phyloP scores from a whole-genome alignment of 345 rosid species.

The Sonneratia caseolaris region DNA sequence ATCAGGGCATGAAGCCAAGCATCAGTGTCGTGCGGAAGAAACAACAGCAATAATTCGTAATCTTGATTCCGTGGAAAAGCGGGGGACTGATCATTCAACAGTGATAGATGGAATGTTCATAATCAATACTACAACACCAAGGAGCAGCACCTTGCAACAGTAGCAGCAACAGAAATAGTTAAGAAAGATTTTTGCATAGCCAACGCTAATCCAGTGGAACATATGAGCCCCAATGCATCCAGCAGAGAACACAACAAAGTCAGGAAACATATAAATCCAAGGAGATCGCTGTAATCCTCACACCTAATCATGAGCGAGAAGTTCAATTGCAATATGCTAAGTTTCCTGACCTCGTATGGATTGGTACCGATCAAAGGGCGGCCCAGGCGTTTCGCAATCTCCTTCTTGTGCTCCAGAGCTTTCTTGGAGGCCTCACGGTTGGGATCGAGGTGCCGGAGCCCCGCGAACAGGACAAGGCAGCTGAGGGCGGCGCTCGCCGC shows the following conservation, averaged over 20 bases:
- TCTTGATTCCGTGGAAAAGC: not conserved
- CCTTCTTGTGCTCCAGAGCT: constrained; percentile 85
- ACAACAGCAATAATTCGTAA: not conserved
- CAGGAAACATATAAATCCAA: not conserved
- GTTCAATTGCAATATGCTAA: not conserved
- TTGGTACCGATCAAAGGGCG: constrained; percentile 82
- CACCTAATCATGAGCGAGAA: not conserved
- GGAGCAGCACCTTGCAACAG: not conserved
- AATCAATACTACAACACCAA: not conserved
- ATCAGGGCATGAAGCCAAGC: no score
- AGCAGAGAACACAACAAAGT: not conserved
- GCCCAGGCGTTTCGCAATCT: constrained; percentile 81
- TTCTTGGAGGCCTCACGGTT: constrained; percentile 88
- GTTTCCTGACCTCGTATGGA: constrained; percentile 60
- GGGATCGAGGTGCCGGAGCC: constrained; percentile 83
- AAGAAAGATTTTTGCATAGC: not conserved
- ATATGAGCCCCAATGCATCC: no score
- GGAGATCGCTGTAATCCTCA: not conserved
- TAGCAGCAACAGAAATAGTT: not conserved
- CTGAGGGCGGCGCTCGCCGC: constrained; percentile 98
- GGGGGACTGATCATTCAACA: not conserved
- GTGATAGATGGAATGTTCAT: not conserved
- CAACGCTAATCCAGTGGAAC: not conserved
- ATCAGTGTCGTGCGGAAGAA: no score
- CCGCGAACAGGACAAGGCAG: constrained; percentile 72